Evolutionary conservation across 495 filamentous ascomycete genomes (phyloP).

Genomic region (Parathielavia appendiculata): DNA sequence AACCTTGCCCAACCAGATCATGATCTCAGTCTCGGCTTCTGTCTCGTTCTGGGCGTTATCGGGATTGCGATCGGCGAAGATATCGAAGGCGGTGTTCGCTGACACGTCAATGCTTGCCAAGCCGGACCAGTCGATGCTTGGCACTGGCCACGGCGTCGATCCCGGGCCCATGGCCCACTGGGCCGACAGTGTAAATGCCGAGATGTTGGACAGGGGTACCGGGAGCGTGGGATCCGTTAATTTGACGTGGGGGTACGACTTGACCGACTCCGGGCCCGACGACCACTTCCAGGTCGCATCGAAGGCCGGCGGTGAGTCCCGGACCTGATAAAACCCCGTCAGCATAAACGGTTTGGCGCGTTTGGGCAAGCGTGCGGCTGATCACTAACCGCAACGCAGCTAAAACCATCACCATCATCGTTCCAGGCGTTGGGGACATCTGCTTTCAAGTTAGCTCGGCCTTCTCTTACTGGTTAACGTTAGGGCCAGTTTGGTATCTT

Average conservation of each 20-base stretch:
- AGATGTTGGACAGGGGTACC: constrained; percentile 29
- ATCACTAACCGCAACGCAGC: constrained; percentile 28
- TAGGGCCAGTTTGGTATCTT: constrained; percentile 3
- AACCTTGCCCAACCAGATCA: constrained; percentile 30
- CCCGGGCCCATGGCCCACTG: constrained; percentile 33
- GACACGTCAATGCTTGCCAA: constrained; percentile 17
- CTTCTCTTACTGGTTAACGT: not conserved
- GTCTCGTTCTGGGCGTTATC: constrained; percentile 18
- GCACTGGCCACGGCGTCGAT: constrained; percentile 19
- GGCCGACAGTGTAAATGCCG: constrained; percentile 24
- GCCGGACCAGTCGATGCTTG: constrained; percentile 18
- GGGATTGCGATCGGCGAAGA: constrained; percentile 28
- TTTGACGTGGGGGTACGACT: constrained; percentile 35
- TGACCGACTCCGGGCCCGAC: constrained; percentile 20
- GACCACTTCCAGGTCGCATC: constrained; percentile 31
- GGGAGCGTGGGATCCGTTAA: constrained; percentile 22
- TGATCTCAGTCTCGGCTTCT: constrained; percentile 30
- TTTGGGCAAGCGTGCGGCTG: not conserved
- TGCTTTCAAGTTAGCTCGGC: constrained; percentile 9
- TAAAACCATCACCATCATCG: constrained; percentile 26
- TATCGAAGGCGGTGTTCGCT: constrained; percentile 32
- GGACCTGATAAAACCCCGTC: constrained; percentile 21
- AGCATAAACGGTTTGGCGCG: constrained; percentile 3
- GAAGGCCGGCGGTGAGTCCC: constrained; percentile 29
- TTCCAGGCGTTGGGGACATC: constrained; percentile 32